phyloP scores from a whole-genome alignment of 1,284 basidiomycete genomes.

The Tetrapyrgos nigripes region DNA sequence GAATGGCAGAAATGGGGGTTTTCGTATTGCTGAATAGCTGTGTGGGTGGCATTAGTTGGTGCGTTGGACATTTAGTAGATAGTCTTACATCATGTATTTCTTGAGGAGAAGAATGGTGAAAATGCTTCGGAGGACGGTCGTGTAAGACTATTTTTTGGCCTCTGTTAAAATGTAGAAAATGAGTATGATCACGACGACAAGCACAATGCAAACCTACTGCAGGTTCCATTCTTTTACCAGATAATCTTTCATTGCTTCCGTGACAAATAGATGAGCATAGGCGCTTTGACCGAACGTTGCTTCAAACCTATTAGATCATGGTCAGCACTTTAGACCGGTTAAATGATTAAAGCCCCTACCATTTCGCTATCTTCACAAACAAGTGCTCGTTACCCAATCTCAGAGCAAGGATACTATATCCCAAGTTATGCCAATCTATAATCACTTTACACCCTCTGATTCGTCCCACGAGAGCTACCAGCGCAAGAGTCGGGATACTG shows the following conservation, averaged over 20 bases:
- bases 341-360: conserved; percentile 47
- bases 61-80: conserved; percentile 33
- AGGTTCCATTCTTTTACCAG: conserved; percentile 81
- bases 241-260: conserved; percentile 82
- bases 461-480: conserved; percentile 79
- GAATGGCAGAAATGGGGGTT: conserved; percentile 36
- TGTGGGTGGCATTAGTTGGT: conserved; percentile 25
- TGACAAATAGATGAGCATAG: conserved; percentile 94
- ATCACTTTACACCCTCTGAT: conserved; percentile 84
- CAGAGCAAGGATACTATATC: conserved; percentile 91
- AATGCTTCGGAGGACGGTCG: conserved; percentile 87
- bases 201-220: conserved; percentile 55
- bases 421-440: conserved; percentile 99
- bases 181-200: conserved; percentile 9
- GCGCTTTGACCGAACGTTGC: conserved; percentile 78
- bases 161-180: conserved; percentile 48
- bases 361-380: conserved; percentile 78
- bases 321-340: not conserved
- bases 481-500: conserved; percentile 90
- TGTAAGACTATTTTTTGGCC: conserved; percentile 82
- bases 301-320: conserved; percentile 73
- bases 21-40: conserved; percentile 66
- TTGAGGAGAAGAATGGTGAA: conserved; percentile 70
- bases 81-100: conserved; percentile 75
- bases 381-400: conserved; percentile 72